Base-by-base conservation (phyloP, 345 rosid species). In the Iberis pinnata region DNA sequence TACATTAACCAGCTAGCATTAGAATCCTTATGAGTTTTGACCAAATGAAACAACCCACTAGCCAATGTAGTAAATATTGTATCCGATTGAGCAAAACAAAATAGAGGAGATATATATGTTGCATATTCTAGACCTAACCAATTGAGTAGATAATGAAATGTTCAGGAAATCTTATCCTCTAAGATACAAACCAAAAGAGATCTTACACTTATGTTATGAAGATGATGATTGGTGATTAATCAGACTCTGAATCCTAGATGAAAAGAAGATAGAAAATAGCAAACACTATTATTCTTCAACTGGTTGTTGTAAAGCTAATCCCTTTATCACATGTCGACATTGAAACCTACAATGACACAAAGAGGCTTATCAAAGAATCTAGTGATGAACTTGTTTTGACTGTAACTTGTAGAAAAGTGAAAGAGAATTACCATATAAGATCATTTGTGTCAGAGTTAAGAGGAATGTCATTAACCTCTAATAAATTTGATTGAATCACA, bases 271-370 rank as follows among this genome's bases (percentile, higher is more conserved):
- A n/a, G n/a, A n/a, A n/a, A n/a, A n/a, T n/a, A n/a, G n/a, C n/a
- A n/a, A n/a, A n/a, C n/a, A n/a, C n/a, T 63, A 77, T 76, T 80
- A 80, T 71, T 82, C 95, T 48, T 86, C 88, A 8, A 64, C 64
- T n/a, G 79, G 60, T 49, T 68, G 58, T 20, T 74, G 69, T 70
- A 75, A 75, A 38, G 79, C 76, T 33, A 86, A 60, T 14, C 95
- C 97, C 73, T 77, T 81, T 38, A 83, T 67, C 26, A 76, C 82
- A 69, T 81, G 94, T 24, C 86, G 82, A 55, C 94, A 86, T n/a
- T 81, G 95, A 59, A 78, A 86, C 94, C 97, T 86, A 70, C 31
- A 59, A 19, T 31, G 43, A 46, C 27, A 62, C 26, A 11, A 1
- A 29, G 31, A 13, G 13, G 3, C 9, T 31, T 31, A 42, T 32